A percentile compares a stretch with the other conserved stretches of the same genome.
Conservation (phyloP, 164 flowering plant species). For the Umbellularia californica region DNA sequence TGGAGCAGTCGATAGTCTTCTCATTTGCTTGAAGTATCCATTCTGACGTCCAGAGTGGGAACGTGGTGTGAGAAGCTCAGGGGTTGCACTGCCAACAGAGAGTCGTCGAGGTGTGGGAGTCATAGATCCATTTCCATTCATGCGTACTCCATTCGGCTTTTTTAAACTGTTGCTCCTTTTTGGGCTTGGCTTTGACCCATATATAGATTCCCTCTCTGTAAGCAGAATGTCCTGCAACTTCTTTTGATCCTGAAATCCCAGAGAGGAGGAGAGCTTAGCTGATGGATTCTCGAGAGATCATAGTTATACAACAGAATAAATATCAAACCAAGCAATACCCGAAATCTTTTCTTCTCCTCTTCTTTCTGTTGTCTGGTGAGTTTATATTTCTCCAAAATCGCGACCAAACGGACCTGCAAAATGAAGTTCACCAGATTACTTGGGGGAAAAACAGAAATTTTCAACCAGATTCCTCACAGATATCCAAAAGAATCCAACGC, state of each 20-base stretch:
- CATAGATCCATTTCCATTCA: conserved; percentile 79
- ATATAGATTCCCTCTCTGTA: conserved; percentile 78
- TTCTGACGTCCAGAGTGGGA: conserved; percentile 84
- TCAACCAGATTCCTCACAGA: background rate
- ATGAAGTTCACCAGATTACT: too few species aligned
- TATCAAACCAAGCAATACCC: conserved; percentile 38
- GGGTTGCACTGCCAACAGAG: conserved; percentile 58
- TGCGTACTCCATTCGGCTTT: conserved; percentile 55
- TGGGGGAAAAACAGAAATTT: too few species aligned
- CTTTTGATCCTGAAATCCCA: conserved; percentile 67
- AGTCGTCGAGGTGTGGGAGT: conserved; percentile 74
- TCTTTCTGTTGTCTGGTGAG: conserved; percentile 65
- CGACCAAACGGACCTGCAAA: conserved; percentile 61
- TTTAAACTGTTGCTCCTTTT: conserved; percentile 66
- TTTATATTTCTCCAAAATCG: conserved; percentile 79
- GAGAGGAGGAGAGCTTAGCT: background rate
- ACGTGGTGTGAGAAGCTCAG: conserved; percentile 73
- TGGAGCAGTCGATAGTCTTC: conserved; percentile 76
- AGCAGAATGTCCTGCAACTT: conserved; percentile 80
- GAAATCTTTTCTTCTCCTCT: conserved; percentile 66
- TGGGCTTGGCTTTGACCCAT: conserved; percentile 93
- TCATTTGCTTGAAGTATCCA: conserved; percentile 76
- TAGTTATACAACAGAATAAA: background rate
- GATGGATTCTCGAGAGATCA: background rate
- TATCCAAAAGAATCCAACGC: conserved; percentile 17